A percentile compares a stretch with the other conserved stretches of the same genome.
Conservation (phyloP, 2,329 filamentous ascomycete genomes). For the Cladosporium sp. region DNA sequence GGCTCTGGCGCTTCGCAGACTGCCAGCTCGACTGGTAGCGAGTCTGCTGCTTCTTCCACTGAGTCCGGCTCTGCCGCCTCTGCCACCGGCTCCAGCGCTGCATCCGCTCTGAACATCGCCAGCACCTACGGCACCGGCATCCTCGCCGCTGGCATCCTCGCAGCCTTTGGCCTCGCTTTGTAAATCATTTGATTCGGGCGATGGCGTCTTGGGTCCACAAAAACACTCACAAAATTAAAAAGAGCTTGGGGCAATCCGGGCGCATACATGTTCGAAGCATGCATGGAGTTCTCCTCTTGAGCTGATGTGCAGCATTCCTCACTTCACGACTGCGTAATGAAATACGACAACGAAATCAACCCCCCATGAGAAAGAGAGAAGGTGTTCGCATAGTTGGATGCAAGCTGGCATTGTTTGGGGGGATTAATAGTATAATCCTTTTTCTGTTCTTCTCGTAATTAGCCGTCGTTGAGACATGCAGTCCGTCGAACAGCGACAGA, state of each 20-base stretch:
- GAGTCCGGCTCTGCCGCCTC: slow-evolving; percentile 2
- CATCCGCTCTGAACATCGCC: slow-evolving; percentile 40
- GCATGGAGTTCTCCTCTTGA: slow-evolving; percentile 2
- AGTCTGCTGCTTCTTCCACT: slow-evolving; percentile 8
- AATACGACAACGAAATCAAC: background rate
- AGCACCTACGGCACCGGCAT: slow-evolving; percentile 49
- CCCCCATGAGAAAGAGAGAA: background rate
- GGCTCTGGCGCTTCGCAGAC: slow-evolving; percentile 24
- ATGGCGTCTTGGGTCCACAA: background rate
- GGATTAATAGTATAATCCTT: background rate
- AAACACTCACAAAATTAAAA: background rate
- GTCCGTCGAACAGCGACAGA: no score
- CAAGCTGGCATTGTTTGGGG: background rate
- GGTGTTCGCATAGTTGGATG: slow-evolving; percentile 1
- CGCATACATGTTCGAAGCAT: background rate
- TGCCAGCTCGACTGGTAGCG: slow-evolving; percentile 28
- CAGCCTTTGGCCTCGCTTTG: slow-evolving; percentile 55
- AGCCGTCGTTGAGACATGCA: background rate
- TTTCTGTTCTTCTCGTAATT: background rate
- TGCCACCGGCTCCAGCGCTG: slow-evolving; percentile 34
- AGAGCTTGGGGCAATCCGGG: background rate
- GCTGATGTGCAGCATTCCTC: background rate
- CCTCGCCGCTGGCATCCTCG: slow-evolving; percentile 49
- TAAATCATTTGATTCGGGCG: slow-evolving; percentile 32
- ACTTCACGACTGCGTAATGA: slow-evolving; percentile 3